A percentile compares a stretch with the other conserved stretches of the same genome.
phyloP scores from a whole-genome alignment of 306 rosid genomes.

The Lithocarpus polystachyus region DNA sequence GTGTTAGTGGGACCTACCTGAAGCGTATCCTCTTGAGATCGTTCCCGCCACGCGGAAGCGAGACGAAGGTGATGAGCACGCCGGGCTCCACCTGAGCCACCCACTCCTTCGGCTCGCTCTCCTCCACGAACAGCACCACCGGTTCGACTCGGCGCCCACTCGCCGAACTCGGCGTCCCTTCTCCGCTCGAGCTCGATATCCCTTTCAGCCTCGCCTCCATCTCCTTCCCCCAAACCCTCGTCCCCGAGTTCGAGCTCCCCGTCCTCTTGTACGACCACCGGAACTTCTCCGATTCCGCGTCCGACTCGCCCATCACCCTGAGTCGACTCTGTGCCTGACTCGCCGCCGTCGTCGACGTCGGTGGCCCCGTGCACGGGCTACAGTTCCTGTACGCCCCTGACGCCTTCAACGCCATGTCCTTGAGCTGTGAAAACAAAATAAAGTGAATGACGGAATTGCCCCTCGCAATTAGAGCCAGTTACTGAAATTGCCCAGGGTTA shows the following conservation, averaged over 20 bases:
- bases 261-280: constrained; percentile 73
- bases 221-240: constrained; percentile 84
- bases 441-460: not conserved
- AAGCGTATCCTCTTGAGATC: constrained; percentile 80
- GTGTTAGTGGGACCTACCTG: constrained; percentile 40
- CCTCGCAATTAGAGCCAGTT: no score
- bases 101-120: constrained; percentile 81
- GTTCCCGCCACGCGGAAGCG: constrained; percentile 79
- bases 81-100: constrained; percentile 89
- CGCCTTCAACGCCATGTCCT: constrained; percentile 93
- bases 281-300: constrained; percentile 73
- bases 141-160: constrained; percentile 74
- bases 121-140: constrained; percentile 68
- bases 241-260: constrained; percentile 75
- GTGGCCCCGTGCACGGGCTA: constrained; percentile 70
- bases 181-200: constrained; percentile 84
- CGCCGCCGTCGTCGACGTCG: constrained; percentile 13
- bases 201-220: constrained; percentile 93
- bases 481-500: not conserved
- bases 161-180: constrained; percentile 72
- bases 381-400: constrained; percentile 85
- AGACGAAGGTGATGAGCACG: constrained; percentile 74
- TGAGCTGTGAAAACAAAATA: constrained; percentile 32
- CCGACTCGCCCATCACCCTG: constrained; percentile 47
- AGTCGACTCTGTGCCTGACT: constrained; percentile 46